phyloP scores from a whole-genome alignment of 2,329 filamentous ascomycete genomes.

The Fusarium azukiicola region DNA sequence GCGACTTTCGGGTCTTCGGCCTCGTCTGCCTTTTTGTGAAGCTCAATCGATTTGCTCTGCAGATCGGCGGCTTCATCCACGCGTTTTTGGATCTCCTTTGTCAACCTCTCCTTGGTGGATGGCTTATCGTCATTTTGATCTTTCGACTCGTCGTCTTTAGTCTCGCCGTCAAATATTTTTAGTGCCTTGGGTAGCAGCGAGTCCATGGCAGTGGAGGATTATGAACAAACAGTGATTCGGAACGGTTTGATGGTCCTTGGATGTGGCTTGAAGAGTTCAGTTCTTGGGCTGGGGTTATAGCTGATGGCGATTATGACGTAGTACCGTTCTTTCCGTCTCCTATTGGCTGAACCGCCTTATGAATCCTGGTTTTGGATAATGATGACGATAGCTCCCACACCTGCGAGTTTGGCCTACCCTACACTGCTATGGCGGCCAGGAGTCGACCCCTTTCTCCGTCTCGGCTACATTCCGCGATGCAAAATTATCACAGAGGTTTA shows the following conservation, averaged over 20 bases:
- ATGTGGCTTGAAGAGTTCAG: constrained; percentile 7
- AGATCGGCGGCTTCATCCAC: constrained; percentile 44
- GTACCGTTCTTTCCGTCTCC: not conserved
- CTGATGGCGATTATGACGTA: constrained; percentile 8
- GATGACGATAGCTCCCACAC: constrained; percentile 2
- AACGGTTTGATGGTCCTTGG: constrained; percentile 4
- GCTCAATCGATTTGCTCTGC: constrained; percentile 41
- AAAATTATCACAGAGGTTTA: no score
- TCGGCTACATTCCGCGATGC: no score
- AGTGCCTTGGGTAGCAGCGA: not conserved
- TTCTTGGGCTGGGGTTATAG: not conserved
- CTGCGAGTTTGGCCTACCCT: not conserved
- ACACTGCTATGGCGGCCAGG: not conserved
- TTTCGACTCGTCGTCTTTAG: not conserved
- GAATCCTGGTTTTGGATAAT: constrained; percentile 17
- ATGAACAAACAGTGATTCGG: not conserved
- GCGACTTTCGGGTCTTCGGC: constrained; percentile 34
- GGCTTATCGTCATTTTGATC: constrained; percentile 23
- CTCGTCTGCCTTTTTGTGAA: constrained; percentile 43
- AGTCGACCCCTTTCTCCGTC: no score
- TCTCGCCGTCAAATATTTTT: not conserved
- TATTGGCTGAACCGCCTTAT: not conserved
- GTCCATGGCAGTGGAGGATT: not conserved
- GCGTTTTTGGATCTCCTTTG: constrained; percentile 38
- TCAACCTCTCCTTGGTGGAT: constrained; percentile 38